Percentiles rank a stretch among this genome's conserved stretches.
phyloP scores from a whole-genome alignment of 1,284 basidiomycete genomes.

The Uromyces viciae-fabae region DNA sequence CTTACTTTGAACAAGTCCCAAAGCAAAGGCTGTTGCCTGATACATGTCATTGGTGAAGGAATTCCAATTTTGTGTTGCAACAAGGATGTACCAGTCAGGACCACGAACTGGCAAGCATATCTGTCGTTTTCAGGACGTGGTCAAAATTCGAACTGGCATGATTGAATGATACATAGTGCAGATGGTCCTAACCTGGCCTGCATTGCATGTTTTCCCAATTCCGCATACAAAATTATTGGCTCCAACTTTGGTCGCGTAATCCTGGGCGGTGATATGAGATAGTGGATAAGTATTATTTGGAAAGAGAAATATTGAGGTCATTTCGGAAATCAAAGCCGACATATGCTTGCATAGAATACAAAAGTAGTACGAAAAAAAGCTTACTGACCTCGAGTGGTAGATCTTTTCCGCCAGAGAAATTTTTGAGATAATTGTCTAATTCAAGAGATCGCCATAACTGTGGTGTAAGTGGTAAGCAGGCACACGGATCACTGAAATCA shows the following conservation, averaged over 20 bases:
- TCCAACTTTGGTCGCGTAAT: conserved; percentile 28
- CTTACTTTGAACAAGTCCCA: conserved; percentile 29
- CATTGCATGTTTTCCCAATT: conserved; percentile 36
- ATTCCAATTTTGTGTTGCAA: conserved; percentile 45
- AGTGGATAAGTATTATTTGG: too few relatives aligned
- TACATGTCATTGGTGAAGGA: conserved; percentile 27
- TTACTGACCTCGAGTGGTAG: conserved; percentile 16
- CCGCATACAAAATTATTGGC: conserved; percentile 38
- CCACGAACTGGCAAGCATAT: conserved; percentile 43
- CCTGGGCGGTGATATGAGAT: too few relatives aligned
- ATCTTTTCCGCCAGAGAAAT: conserved; percentile 18
- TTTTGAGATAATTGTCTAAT: conserved; percentile 33
- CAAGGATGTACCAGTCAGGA: conserved; percentile 43
- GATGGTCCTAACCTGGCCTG: conserved; percentile 9
- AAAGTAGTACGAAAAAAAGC: not conserved
- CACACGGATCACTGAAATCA: conserved; percentile 25
- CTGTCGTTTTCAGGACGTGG: too few relatives aligned
- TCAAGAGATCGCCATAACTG: conserved; percentile 32
- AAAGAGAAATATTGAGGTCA: not conserved
- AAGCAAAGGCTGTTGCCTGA: conserved; percentile 31
- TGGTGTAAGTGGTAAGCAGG: conserved; percentile 37
- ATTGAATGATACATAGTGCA: too few relatives aligned
- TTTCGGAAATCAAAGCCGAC: not conserved
- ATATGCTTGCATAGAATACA: too few relatives aligned
- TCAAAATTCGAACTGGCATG: too few relatives aligned